Conservation (phyloP, 306 rosid genomes). For the Chamaecrista fasciculata region DNA sequence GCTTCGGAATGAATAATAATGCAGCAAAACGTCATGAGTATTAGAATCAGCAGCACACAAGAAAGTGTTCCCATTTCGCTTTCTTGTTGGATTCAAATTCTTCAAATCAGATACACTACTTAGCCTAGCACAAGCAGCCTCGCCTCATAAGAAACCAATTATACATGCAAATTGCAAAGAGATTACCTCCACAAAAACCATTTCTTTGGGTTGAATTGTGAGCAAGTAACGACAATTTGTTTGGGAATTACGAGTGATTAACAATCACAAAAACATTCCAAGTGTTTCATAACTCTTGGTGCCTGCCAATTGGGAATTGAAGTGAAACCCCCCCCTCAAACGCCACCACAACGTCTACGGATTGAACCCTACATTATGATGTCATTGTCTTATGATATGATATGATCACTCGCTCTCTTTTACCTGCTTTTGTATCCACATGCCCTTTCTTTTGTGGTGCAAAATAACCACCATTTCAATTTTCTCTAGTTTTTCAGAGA, state of each 20-base stretch:
- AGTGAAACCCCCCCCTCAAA: constrained; percentile 2
- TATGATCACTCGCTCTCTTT: constrained; percentile 38
- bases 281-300: constrained; percentile 4
- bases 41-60: constrained; percentile 44
- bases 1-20: too few relatives aligned
- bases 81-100: neutral
- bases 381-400: constrained; percentile 6
- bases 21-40: constrained; percentile 41
- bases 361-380: constrained; percentile 31
- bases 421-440: constrained; percentile 42
- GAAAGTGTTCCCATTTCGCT: constrained; percentile 41
- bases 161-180: neutral
- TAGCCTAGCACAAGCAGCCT: neutral
- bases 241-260: constrained; percentile 24
- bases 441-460: neutral
- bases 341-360: too few relatives aligned
- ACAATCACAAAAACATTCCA: constrained; percentile 21
- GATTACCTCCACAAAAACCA: neutral
- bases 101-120: neutral
- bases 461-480: neutral
- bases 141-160: neutral
- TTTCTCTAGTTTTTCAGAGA: too few relatives aligned
- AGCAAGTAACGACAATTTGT: too few relatives aligned
- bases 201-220: too few relatives aligned
- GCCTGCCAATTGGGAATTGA: constrained; percentile 27